These are phyloP conservation scores for Fusarium vanettenii DNA, from an alignment of 2,329 filamentous ascomycete genomes.

Conservation along the genomic window DNA sequence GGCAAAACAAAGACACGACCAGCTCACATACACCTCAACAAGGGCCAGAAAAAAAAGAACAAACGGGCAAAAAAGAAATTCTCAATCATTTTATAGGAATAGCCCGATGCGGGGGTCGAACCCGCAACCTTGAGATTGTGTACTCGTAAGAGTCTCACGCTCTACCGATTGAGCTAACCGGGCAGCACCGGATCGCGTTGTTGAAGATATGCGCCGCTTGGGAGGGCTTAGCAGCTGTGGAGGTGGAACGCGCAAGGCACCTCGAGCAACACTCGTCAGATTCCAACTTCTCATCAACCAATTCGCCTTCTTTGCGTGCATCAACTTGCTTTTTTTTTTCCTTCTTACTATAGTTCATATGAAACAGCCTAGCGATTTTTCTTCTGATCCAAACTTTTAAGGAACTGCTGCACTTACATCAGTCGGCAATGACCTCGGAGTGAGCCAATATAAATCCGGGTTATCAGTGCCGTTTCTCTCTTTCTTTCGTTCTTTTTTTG, in stretches of 20 bases:
- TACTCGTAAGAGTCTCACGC: slow-evolving; percentile 72
- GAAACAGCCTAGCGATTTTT: not conserved
- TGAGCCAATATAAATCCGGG: not conserved
- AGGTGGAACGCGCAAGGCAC: too few relatives aligned
- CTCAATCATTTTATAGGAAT: not conserved
- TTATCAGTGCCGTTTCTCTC: too few relatives aligned
- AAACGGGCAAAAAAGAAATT: not conserved
- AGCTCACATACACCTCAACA: too few relatives aligned
- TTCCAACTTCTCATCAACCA: too few relatives aligned
- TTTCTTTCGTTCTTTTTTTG: not conserved
- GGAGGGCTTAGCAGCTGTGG: not conserved
- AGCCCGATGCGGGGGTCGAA: slow-evolving; percentile 61
- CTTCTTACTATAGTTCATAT: not conserved
- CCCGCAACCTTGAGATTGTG: slow-evolving; percentile 65
- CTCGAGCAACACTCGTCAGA: too few relatives aligned
- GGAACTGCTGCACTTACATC: not conserved
- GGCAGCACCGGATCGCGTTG: slow-evolving; percentile 25
- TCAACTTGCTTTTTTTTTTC: not conserved
- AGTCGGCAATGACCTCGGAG: not conserved
- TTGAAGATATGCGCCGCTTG: not conserved
- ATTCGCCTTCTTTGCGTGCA: not conserved
- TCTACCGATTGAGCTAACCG: slow-evolving; percentile 61
- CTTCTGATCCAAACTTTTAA: fast-evolving
- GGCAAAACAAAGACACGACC: too few relatives aligned
- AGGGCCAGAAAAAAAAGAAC: not conserved